phyloP scores from a whole-genome alignment of 176 grass and related monocot species.

The Aegilops bicornis region DNA sequence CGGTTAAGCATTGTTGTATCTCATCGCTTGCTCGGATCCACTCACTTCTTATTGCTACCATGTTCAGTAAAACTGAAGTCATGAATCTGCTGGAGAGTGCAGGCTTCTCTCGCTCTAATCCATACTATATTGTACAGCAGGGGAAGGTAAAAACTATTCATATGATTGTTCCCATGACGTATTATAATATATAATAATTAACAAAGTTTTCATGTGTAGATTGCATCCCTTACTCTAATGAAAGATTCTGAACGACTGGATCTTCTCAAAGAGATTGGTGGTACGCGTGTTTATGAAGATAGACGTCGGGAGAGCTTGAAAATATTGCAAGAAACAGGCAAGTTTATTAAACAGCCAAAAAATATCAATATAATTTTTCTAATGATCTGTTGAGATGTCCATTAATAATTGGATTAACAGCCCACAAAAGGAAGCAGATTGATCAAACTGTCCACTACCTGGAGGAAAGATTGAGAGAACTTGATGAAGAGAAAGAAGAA shows the following conservation, averaged over 20 bases:
- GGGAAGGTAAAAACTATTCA: conserved; percentile 76
- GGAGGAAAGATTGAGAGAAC: conserved; percentile 84
- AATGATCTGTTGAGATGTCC: neutral
- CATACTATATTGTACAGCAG: conserved; percentile 95
- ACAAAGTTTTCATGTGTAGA: conserved; percentile 48
- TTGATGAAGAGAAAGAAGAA: conserved; percentile 99
- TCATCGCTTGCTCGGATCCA: neutral
- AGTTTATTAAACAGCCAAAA: conserved; percentile 25
- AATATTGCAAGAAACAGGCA: neutral
- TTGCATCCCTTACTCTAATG: conserved; percentile 93
- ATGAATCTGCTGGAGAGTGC: conserved; percentile 98
- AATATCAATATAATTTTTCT: neutral
- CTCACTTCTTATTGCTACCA: conserved; percentile 11
- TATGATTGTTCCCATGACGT: too few relatives aligned
- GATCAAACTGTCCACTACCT: conserved; percentile 88
- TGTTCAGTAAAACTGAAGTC: conserved; percentile 91
- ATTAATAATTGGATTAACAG: conserved; percentile 29
- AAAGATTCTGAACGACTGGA: conserved; percentile 95
- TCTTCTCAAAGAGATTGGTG: conserved; percentile 99
- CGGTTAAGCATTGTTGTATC: neutral
- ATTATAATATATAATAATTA: conserved; percentile 19
- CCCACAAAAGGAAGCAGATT: conserved; percentile 98
- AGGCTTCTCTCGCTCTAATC: conserved; percentile 94
- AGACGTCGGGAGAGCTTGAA: conserved; percentile 90
- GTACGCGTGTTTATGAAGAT: conserved; percentile 94